Base-by-base conservation (phyloP, 805 yeast genomes). In the fission yeast (Schizosaccharomyces pombe) region DNA sequence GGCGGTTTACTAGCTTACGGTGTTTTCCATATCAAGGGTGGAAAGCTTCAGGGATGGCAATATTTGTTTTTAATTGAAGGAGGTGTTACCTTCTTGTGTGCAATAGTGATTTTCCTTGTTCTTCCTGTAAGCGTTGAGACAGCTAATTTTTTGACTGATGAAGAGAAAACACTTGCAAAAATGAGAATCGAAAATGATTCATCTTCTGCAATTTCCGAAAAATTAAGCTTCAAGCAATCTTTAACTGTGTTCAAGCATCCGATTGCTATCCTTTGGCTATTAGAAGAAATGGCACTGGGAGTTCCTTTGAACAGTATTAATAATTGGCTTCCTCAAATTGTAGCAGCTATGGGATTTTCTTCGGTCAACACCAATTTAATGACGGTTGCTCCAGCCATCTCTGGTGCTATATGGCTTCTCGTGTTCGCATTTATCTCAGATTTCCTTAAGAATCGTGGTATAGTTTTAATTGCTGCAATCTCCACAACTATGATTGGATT, bases 321-420 rank as follows among this genome's bases (percentile, higher is more conserved):
- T 24, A 33, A 37, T 26, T 54, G 32, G 34, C 56, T 72, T 57
- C 76, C 76, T 4, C 75, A 72, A 68, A 77, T 77, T 60, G 75
- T 77, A 58, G 68, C 65, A 40, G 64, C 70, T 54, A 65, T 78
- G 68, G 80, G 80, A 19, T 70, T 78, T 68, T 75, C 84, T 3
- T 79, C 82, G 6, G 80, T 74, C 59, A 69, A 72, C 54, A 86
- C 87, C 8, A 79, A 82, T 63, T 73, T 77, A 56, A 80, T 77
- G 66, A 78, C 75, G 12, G 74, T 72, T 51, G 75, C 75, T 16
- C 76, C 77, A 26, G 73, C 72, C 58, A 61, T 69, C 26, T 68
- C 70, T 66, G 76, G 76, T 37, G 76, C 77, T 2, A 61, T 70
- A 19, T 64, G 70, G 4, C 63, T 73, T 47, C 57, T 73, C 8